Evolutionary conservation across 139 green algal genomes (phyloP), one percentile per base, ranked within the genome.

Genomic region (Asterochloris erici): DNA sequence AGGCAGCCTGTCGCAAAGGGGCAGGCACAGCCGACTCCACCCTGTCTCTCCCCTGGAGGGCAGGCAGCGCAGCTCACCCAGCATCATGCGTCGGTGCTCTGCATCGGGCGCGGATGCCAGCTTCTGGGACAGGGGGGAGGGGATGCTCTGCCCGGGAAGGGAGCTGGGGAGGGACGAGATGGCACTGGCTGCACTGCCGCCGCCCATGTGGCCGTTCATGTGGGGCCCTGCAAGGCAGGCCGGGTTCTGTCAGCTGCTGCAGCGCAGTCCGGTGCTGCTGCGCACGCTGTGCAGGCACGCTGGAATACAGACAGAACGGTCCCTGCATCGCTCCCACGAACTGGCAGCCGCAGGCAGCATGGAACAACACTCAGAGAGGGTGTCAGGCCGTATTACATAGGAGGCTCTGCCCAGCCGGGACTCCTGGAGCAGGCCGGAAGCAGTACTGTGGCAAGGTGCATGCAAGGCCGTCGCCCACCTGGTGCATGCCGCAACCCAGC

Each of bases 81-180:
- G 60, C 76, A 80, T 80, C 12, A 62, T 80, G 60, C 76, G 76
- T 0, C 76, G 76, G 26, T 14, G 10, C 24, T 80, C 76, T 23
- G 21, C 13, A 38, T 80, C 76, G 24, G 68, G 54, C 38, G 76
- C 68, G 1, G 17, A 23, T 0, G 76, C 76, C 76, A 80, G 76
- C 76, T 69, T 80, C 76, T 80, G 76, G 11, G 76, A 70, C 0
- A 80, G 76, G 19, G 60, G 23, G 47, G 76, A 80, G 47, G 76
- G 15, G 47, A 62, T 66, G 38, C 38, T 70, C 60, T 80, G 76
- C 60, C 54, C 54, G 14, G 76, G 76, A 14, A 80, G 76, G n/a
- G 76, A 80, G 68, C n/a, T n/a, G 28, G 76, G 76, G 21, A 80
- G 61, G 4, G 76, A 61, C 16, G 68, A 62, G 60, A 80, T 80